Base-by-base conservation (phyloP, 2,329 filamentous ascomycete genomes). In the Talaromyces funiculosus region DNA sequence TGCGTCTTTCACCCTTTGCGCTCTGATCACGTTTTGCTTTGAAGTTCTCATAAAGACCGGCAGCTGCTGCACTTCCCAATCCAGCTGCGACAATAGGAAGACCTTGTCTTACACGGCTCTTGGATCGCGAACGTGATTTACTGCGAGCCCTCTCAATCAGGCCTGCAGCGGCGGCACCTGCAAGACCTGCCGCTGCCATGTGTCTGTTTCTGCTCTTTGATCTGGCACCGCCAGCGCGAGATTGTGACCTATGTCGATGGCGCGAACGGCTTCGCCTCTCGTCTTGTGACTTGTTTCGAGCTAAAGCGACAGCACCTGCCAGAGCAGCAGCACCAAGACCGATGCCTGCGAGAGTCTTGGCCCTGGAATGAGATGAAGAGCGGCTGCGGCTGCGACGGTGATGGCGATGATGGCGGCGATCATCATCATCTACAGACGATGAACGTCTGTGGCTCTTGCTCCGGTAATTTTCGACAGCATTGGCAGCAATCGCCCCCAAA, bases 41-140 rank as follows among this genome's bases (percentile, higher is more conserved):
- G 62, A 81, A 82, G 67, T 81, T 85, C 72, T 87, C 85, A 67
- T 86, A 87, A 16, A 87, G 70, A 24, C 82, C 83, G 61, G 85
- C 82, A 33, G 84, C 76, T 14, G 84, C 85, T 42, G 85, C 85
- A 64, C 82, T 84, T 49, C 83, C 82, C 14, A 86, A 73, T 53
- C 85, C 85, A 57, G 84, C 83, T 42, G 83, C 84, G 65, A 83
- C 80, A 58, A 87, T 82, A 1, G 85, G 85, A 5, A 84, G 76
- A 53, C 82, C 84, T 63, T 82, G 75, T 62, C 82, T 77, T 38
- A 86, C 62, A 29, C 82, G 78, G 67, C 83, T 86, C 60, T 77
- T 80, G 42, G 82, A 84, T 31, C 82, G 79, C 57, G 74, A 74
- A 24, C 83, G 80, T 42, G 84, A 87, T 62, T 80, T 82, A 72